Percentiles rank a stretch among this genome's conserved stretches.
phyloP scores from a whole-genome alignment of 139 green algal species.

The Gonium pectorale region DNA sequence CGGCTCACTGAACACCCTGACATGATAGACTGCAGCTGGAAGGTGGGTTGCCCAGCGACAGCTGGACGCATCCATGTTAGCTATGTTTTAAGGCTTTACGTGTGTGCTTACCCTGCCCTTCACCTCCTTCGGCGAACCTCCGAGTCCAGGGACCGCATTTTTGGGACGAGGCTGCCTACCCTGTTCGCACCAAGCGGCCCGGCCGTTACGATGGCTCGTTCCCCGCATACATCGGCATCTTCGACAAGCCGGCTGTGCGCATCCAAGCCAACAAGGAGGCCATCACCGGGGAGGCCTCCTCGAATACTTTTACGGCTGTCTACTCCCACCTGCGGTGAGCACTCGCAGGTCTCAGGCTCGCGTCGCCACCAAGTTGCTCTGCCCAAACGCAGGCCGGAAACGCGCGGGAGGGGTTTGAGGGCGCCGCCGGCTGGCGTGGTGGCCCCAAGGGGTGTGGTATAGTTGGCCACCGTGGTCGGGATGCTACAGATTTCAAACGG shows the following conservation, averaged over 20 bases:
- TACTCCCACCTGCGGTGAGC: slow-evolving; percentile 48
- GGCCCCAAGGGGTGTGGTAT: too few relatives aligned
- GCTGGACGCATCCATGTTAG: too few relatives aligned
- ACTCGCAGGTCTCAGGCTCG: too few relatives aligned
- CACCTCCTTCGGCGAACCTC: neutral
- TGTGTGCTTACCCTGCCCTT: neutral
- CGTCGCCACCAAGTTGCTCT: too few relatives aligned
- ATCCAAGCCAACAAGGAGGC: slow-evolving; percentile 16
- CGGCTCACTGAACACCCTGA: slow-evolving; percentile 61
- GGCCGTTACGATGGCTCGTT: slow-evolving; percentile 60
- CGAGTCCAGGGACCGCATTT: slow-evolving; percentile 62
- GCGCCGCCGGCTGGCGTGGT: too few relatives aligned
- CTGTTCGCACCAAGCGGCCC: neutral
- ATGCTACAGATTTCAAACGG: too few relatives aligned
- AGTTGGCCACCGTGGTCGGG: too few relatives aligned
- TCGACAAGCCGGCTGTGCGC: slow-evolving; percentile 46
- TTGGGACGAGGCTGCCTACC: slow-evolving; percentile 69
- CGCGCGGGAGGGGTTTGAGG: too few relatives aligned
- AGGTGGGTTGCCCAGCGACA: slow-evolving; percentile 32
- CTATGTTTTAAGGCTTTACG: neutral
- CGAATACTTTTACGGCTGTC: slow-evolving; percentile 70
- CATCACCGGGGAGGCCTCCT: slow-evolving; percentile 66
- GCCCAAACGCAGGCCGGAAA: too few relatives aligned
- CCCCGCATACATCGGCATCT: slow-evolving; percentile 56
- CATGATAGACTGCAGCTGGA: slow-evolving; percentile 60